phyloP scores from a whole-genome alignment of 441 rosid genomes.

The Aquilaria agallochum region DNA sequence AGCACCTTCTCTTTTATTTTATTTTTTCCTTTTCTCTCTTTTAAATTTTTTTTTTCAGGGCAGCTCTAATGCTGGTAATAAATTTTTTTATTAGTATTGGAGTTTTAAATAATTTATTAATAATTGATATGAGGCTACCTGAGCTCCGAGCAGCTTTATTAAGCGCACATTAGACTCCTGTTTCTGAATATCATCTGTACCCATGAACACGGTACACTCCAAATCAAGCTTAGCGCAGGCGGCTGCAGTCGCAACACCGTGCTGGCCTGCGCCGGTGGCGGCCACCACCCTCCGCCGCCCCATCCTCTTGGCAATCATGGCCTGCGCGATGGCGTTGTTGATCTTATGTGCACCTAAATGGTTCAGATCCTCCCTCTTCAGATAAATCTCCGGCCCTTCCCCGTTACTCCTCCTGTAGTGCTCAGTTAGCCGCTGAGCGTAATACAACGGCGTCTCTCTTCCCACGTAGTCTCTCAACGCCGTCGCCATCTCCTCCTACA shows the following conservation, averaged over 20 bases:
- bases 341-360: conserved; percentile 78
- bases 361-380: conserved; percentile 81
- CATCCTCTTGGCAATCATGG: conserved; percentile 68
- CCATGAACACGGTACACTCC: conserved; percentile 69
- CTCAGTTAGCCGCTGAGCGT: conserved; percentile 54
- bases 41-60: no score
- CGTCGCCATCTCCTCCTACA: conserved; percentile 52
- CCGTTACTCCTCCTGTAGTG: conserved; percentile 45
- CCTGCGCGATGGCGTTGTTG: conserved; percentile 77
- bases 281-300: conserved; percentile 47
- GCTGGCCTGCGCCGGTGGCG: conserved; percentile 88
- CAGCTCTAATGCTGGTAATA: no score
- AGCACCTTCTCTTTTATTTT: no score
- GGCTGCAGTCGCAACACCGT: conserved; percentile 81
- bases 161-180: conserved; percentile 48
- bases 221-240: conserved; percentile 61
- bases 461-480: conserved; percentile 73
- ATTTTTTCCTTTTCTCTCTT: no score
- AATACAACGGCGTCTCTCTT: conserved; percentile 78
- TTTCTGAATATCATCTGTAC: conserved; percentile 53
- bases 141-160: conserved; percentile 62
- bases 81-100: no score
- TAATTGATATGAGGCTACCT: conserved; percentile 26
- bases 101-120: background rate
- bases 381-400: conserved; percentile 62